Conservation (phyloP, 139 green algal species). For the Picochlorum sp. region DNA sequence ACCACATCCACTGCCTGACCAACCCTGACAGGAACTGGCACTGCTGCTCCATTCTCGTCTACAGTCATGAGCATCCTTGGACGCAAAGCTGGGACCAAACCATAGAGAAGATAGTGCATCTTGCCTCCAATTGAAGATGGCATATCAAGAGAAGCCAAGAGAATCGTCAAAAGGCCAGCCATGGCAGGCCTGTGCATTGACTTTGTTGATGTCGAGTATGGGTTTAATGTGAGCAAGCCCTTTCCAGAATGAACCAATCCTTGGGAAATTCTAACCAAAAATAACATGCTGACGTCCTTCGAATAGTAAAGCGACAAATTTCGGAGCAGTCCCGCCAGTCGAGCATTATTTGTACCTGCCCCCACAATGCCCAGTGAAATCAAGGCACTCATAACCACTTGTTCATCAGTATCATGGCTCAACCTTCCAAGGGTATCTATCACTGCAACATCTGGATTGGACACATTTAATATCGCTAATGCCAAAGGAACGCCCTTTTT, state of each 20-base stretch:
- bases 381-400: constrained; percentile 74
- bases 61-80: constrained; percentile 96
- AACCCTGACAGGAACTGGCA: constrained; percentile 82
- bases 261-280: constrained; percentile 56
- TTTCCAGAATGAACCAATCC: constrained; percentile 91
- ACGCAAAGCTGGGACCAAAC: constrained; percentile 76
- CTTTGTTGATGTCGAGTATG: constrained; percentile 80
- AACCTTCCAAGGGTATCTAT: constrained; percentile 90
- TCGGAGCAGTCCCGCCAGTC: constrained; percentile 72
- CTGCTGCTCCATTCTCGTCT: constrained; percentile 72
- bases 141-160: constrained; percentile 69
- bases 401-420: constrained; percentile 79
- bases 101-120: constrained; percentile 91
- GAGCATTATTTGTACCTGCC: constrained; percentile 96
- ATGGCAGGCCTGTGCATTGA: constrained; percentile 78
- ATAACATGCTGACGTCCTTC: constrained; percentile 91
- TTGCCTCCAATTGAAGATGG: constrained; percentile 73
- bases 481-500: constrained; percentile 82
- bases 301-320: constrained; percentile 90
- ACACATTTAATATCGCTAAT: constrained; percentile 80
- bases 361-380: constrained; percentile 85
- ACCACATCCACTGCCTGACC: constrained; percentile 95
- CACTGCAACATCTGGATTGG: constrained; percentile 68
- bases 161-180: constrained; percentile 69
- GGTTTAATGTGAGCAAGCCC: constrained; percentile 85